These are phyloP conservation scores for Boletus huronensis DNA, from an alignment of 768 basidiomycete species.

Conservation along the genomic window DNA sequence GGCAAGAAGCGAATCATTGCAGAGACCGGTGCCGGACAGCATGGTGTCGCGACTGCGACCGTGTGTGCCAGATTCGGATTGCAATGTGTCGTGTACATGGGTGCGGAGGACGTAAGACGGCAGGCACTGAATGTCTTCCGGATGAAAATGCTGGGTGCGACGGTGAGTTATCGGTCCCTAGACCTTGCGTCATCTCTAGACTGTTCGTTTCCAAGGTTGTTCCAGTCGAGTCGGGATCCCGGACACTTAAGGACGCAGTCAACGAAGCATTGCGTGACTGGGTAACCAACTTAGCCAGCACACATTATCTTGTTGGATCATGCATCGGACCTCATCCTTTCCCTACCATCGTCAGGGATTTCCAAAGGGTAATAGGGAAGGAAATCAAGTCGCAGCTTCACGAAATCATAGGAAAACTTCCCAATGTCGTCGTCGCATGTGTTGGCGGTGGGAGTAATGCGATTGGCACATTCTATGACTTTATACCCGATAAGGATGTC, in stretches of 20 bases:
- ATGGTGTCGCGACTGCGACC: slow-evolving; percentile 98
- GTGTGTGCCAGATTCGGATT: slow-evolving; percentile 95
- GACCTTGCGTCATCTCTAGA: background rate
- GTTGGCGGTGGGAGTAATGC: slow-evolving; percentile 98
- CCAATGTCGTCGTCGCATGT: slow-evolving; percentile 93
- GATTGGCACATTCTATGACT: slow-evolving; percentile 97
- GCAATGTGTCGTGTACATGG: slow-evolving; percentile 98
- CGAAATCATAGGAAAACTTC: slow-evolving; percentile 74
- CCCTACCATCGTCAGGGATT: slow-evolving; percentile 98
- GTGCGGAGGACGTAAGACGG: slow-evolving; percentile 91
- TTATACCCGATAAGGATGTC: slow-evolving; percentile 84
- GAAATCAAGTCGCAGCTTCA: slow-evolving; percentile 90
- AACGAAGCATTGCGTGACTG: slow-evolving; percentile 98
- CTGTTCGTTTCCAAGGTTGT: slow-evolving; percentile 60
- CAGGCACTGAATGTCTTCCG: slow-evolving; percentile 98
- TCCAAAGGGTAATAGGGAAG: slow-evolving; percentile 90
- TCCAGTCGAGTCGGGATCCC: slow-evolving; percentile 89
- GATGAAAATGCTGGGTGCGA: slow-evolving; percentile 95
- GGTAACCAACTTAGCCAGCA: slow-evolving; percentile 92
- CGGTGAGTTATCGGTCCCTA: slow-evolving; percentile 40
- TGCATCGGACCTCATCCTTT: slow-evolving; percentile 98
- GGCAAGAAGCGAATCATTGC: slow-evolving; percentile 98
- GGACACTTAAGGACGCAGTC: slow-evolving; percentile 96
- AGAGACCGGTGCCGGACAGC: slow-evolving; percentile 98
- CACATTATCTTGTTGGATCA: slow-evolving; percentile 96